These are phyloP conservation scores for Globisporangium splendens DNA, from an alignment of 352 stramenopile species.

Conservation along the genomic window DNA sequence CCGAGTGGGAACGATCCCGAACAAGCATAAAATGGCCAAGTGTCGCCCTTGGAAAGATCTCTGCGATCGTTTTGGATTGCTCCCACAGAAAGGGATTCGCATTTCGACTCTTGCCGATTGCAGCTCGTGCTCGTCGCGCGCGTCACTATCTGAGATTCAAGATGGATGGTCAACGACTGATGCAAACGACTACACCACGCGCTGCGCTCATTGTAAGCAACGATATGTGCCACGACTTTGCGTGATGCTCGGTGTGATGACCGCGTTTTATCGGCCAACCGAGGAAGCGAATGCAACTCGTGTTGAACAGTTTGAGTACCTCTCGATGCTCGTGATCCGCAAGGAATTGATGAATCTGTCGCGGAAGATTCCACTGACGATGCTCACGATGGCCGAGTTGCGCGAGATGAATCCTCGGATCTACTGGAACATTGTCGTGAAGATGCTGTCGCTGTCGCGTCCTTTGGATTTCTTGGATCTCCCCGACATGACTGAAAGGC, in stretches of 20 bases:
- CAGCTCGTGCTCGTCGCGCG: slow-evolving; percentile 24
- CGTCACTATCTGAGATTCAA: slow-evolving; percentile 31
- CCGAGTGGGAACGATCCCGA: slow-evolving; percentile 1
- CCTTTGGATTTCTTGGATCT: slow-evolving; percentile 45
- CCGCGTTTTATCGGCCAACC: slow-evolving; percentile 16
- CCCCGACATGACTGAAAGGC: slow-evolving; percentile 19
- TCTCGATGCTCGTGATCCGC: slow-evolving; percentile 39
- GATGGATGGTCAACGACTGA: slow-evolving; percentile 24
- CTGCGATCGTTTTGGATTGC: slow-evolving; percentile 40
- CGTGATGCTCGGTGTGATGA: slow-evolving; percentile 35
- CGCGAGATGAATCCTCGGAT: slow-evolving; percentile 33
- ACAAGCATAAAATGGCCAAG: background rate
- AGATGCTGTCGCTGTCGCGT: slow-evolving; percentile 38
- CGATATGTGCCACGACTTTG: slow-evolving; percentile 34
- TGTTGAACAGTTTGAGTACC: slow-evolving; percentile 40
- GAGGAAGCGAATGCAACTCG: background rate
- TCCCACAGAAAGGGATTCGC: slow-evolving; percentile 33
- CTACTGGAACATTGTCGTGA: slow-evolving; percentile 63
- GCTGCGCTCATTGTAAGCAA: slow-evolving; percentile 24
- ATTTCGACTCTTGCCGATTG: slow-evolving; percentile 41
- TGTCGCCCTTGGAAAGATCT: slow-evolving; percentile 26
- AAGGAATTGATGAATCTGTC: slow-evolving; percentile 40
- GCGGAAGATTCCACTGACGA: slow-evolving; percentile 32
- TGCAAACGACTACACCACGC: slow-evolving; percentile 40
- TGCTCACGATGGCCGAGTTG: slow-evolving; percentile 34